Conservation (phyloP, 1,284 basidiomycete species). For the Cutaneotrichosporon sp. region DNA sequence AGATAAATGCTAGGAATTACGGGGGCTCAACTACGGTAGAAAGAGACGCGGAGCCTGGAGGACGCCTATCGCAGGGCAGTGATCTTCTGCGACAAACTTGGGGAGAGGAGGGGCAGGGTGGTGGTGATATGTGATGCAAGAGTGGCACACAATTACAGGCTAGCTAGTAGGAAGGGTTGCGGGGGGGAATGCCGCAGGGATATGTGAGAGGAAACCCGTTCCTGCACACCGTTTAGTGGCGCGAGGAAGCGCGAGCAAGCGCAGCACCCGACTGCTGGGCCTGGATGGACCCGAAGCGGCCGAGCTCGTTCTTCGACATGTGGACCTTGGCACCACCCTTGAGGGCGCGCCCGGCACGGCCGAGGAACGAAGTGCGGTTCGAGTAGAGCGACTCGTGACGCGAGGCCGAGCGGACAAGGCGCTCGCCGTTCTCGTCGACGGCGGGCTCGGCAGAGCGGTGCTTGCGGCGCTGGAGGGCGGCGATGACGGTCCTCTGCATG, state of each 20-base stretch:
- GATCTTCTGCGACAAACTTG: conserved; percentile 14
- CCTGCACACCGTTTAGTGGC: conserved; percentile 24
- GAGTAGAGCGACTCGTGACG: conserved; percentile 90
- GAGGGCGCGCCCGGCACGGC: conserved; percentile 46
- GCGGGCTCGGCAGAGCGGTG: conserved; percentile 56
- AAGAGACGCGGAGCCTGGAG: conserved; percentile 20
- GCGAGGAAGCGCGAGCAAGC: conserved; percentile 42
- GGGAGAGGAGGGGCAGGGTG: conserved; percentile 8
- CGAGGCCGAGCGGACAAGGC: conserved; percentile 80
- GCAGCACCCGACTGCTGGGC: conserved; percentile 54
- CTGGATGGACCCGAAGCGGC: conserved; percentile 54
- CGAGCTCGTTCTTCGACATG: conserved; percentile 56
- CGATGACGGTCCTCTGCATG: conserved; percentile 90
- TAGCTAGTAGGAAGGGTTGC: conserved; percentile 21
- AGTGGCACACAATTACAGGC: conserved; percentile 31
- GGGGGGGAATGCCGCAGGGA: conserved; percentile 9
- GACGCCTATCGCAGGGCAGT: conserved; percentile 22
- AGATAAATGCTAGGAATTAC: conserved; percentile 29
- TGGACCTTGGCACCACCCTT: conserved; percentile 51
- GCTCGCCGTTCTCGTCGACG: conserved; percentile 62
- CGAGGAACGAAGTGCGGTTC: conserved; percentile 52
- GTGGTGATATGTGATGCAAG: conserved; percentile 26
- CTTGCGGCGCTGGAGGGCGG: conserved; percentile 71
- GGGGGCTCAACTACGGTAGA: conserved; percentile 22
- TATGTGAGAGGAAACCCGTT: conserved; percentile 9